Conservation (phyloP, 805 yeast species). For the Candida insectorum region DNA sequence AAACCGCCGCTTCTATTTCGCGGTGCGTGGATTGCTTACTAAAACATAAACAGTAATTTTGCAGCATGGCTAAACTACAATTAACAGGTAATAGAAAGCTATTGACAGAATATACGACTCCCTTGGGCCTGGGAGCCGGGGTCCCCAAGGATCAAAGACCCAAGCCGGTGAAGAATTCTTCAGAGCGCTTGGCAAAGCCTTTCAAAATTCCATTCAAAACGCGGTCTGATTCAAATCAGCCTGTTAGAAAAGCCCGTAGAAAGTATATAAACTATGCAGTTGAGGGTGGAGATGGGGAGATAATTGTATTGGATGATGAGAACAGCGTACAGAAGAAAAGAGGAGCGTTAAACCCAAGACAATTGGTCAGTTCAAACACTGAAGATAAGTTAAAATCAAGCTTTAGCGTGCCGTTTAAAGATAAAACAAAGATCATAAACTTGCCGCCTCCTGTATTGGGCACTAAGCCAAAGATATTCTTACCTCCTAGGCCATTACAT, state of each 20-base stretch:
- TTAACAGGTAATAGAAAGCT: constrained; percentile 25
- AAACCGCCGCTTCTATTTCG: no score
- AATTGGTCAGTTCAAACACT: constrained; percentile 36
- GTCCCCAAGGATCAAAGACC: constrained; percentile 55
- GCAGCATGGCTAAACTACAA: constrained; percentile 5
- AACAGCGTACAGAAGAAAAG: constrained; percentile 31
- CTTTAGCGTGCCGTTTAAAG: constrained; percentile 61
- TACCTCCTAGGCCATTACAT: constrained; percentile 90
- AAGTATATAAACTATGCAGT: constrained; percentile 32
- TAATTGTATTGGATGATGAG: constrained; percentile 22
- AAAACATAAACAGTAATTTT: constrained; percentile 1
- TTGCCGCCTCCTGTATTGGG: constrained; percentile 79
- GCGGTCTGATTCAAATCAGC: constrained; percentile 9
- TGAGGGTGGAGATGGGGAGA: constrained; percentile 15
- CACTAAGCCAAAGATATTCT: constrained; percentile 60
- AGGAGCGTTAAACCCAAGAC: constrained; percentile 62
- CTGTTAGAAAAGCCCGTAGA: constrained; percentile 24
- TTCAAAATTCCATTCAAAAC: constrained; percentile 60
- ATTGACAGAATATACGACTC: constrained; percentile 39
- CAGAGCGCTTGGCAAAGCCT: constrained; percentile 56
- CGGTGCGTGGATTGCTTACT: constrained; percentile 1
- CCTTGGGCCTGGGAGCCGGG: constrained; percentile 69
- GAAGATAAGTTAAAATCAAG: constrained; percentile 39
- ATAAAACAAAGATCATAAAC: constrained; percentile 26
- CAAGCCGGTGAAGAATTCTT: constrained; percentile 50